phyloP scores from a whole-genome alignment of 352 stramenopile species.

The Pythium folliculosum region DNA sequence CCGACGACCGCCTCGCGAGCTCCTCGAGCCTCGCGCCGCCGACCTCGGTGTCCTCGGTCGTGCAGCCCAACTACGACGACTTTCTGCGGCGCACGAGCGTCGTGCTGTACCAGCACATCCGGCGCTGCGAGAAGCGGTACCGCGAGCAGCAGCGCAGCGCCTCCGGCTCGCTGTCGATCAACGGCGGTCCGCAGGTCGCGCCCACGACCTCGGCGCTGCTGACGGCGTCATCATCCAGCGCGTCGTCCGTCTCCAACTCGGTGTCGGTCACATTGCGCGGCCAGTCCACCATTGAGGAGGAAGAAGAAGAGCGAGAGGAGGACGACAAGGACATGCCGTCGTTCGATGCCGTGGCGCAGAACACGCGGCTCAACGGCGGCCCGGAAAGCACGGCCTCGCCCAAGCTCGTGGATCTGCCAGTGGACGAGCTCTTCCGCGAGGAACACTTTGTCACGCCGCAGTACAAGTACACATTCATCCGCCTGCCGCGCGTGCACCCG shows the following conservation, averaged over 20 bases:
- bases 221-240: not conserved
- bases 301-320: slow-evolving; percentile 13
- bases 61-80: slow-evolving; percentile 91
- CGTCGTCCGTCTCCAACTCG: not conserved
- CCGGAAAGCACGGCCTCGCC: slow-evolving; percentile 49
- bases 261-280: slow-evolving; percentile 11
- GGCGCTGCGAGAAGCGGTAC: slow-evolving; percentile 81
- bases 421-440: slow-evolving; percentile 86
- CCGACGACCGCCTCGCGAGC: slow-evolving; percentile 68
- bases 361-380: slow-evolving; percentile 8
- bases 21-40: slow-evolving; percentile 51
- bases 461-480: slow-evolving; percentile 88
- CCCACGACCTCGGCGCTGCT: not conserved
- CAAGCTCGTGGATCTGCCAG: slow-evolving; percentile 64
- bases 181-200: slow-evolving; percentile 9
- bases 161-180: not conserved
- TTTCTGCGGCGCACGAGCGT: slow-evolving; percentile 87
- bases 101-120: slow-evolving; percentile 89
- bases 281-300: slow-evolving; percentile 12
- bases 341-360: slow-evolving; percentile 9
- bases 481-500: slow-evolving; percentile 68
- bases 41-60: slow-evolving; percentile 75
- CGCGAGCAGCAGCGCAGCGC: slow-evolving; percentile 57
- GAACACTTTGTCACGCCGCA: slow-evolving; percentile 89
- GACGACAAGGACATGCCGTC: not conserved